Evolutionary conservation across 371 early-diverging fungal genomes (phyloP).

Genomic region (Mucor velutinosus): DNA sequence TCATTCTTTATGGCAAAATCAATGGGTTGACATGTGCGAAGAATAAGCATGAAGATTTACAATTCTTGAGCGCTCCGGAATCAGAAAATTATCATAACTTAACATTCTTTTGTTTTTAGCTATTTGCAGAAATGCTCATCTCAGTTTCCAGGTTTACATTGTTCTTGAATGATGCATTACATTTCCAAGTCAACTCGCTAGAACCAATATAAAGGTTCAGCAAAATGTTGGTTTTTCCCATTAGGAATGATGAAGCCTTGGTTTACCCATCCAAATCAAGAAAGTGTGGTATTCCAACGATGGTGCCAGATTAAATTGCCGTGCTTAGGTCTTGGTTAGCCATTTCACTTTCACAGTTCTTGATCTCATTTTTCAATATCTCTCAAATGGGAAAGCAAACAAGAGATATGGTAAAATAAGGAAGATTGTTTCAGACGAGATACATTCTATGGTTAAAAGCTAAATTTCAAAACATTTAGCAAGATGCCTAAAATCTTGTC

Average conservation of each 20-base stretch:
- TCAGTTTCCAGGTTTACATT: background rate
- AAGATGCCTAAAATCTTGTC: background rate
- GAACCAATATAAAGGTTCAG: background rate
- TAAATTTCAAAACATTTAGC: background rate
- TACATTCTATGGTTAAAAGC: background rate
- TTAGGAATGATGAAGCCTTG: background rate
- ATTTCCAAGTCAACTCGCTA: background rate
- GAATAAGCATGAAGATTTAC: background rate
- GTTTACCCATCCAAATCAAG: background rate
- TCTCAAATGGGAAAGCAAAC: background rate
- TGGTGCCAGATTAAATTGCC: background rate
- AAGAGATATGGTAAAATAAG: background rate
- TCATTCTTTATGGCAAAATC: background rate
- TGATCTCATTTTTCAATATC: background rate
- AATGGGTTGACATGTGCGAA: too few relatives aligned
- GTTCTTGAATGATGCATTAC: background rate
- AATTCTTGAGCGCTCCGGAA: background rate
- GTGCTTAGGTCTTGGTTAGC: background rate
- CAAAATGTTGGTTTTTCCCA: background rate
- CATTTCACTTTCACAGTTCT: background rate
- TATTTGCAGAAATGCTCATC: background rate
- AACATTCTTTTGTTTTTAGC: background rate
- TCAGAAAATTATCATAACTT: background rate
- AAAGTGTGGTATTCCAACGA: background rate
- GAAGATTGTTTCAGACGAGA: background rate